Evolutionary conservation across 129 eudicot species (phyloP), one percentile per base, ranked within the genome.

Genomic region (Chrysanthemum seticuspe): DNA sequence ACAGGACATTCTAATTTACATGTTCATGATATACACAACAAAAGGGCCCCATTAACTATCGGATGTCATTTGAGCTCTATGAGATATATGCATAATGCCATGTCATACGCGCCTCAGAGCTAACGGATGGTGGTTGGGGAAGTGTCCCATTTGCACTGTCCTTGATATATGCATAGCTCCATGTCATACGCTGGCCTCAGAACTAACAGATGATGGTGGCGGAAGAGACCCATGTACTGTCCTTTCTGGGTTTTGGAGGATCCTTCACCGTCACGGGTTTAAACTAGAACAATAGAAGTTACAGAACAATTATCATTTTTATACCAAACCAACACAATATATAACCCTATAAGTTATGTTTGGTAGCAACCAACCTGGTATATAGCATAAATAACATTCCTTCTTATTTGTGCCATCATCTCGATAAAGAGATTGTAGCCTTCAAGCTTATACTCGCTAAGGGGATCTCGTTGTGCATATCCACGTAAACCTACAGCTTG

Each of bases 391-490:
- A 19, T 19, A 50, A 95, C 99, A 59, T 95, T 95, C 84, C 99
- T 86, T 78, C 99, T 86, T 59, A 95, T 88, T 76, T 92, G 96
- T 14, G 97, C 99, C 97, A 95, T 95, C 99, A 95, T 95, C 78
- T 95, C 99, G 31, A 95, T 83, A 72, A 95, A 95, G 51, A 95
- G 99, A 80, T 91, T 95, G 88, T 95, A 95, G 73, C 99, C 99
- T 80, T 95, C 99, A 64, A 95, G 97, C 70, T 95, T 95, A 85
- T 95, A 95, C 82, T 95, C 99, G 21, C 90, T 95, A 62, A 95
- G 96, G n/a, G 99, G 99, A 79, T 95, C 99, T 40, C 99, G 78
- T 74, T 95, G 99, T 69, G 99, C 99, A 80, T 95, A 95, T 67
- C 99, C 99, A 65, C 99, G 78, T 74, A 95, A 83, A 34, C 99